Evolutionary conservation across 1,284 basidiomycete species (phyloP).

Genomic region (Schizophyllum commune): DNA sequence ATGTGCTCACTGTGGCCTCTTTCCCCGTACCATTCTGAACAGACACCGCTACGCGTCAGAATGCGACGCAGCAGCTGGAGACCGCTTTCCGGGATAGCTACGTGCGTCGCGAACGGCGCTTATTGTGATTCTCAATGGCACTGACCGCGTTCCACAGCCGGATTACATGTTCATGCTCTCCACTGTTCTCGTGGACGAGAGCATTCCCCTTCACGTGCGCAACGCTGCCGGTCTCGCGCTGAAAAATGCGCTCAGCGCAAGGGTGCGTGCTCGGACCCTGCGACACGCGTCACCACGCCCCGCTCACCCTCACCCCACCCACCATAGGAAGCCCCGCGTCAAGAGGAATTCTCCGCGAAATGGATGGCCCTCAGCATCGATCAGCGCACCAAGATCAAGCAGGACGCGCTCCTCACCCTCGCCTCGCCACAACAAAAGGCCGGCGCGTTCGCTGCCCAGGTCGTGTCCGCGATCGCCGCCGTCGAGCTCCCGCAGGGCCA

Average conservation of each 20-base stretch:
- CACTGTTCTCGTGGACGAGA: conserved; percentile 73
- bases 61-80: conserved; percentile 85
- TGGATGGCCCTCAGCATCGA: conserved; percentile 76
- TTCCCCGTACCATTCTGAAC: conserved; percentile 9
- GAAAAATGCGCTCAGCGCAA: conserved; percentile 91
- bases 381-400: conserved; percentile 81
- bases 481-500: conserved; percentile 85
- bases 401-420: conserved; percentile 79
- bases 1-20: neutral
- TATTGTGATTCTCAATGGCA: conserved; percentile 16
- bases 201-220: conserved; percentile 67
- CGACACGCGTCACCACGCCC: conserved; percentile 10
- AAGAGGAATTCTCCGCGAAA: conserved; percentile 67
- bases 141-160: conserved; percentile 42
- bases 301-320: conserved; percentile 4
- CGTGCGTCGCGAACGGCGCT: conserved; percentile 36
- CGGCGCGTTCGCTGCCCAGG: conserved; percentile 86
- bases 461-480: conserved; percentile 88
- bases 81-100: conserved; percentile 80
- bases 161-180: conserved; percentile 88
- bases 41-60: conserved; percentile 83
- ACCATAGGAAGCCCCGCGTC: conserved; percentile 68
- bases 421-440: conserved; percentile 69
- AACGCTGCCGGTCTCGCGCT: conserved; percentile 94
- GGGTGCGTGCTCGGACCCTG: conserved; percentile 49